phyloP scores from a whole-genome alignment of 176 grass and related monocot species.

The Ensete ventricosum region DNA sequence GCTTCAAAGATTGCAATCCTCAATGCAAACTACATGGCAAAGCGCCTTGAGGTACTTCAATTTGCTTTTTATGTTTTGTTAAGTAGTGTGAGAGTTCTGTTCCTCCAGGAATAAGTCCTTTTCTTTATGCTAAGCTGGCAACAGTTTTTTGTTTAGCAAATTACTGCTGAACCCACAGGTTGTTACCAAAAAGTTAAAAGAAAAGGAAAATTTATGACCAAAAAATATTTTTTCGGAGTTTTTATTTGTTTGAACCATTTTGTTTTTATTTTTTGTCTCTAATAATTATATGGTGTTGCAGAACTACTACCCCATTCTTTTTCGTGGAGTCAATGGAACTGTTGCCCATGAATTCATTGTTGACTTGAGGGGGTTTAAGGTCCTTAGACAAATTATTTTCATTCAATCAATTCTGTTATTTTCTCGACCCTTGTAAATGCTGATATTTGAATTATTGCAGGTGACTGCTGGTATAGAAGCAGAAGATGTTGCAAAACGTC shows the following conservation, averaged over 20 bases:
- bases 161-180: background rate
- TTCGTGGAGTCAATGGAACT: conserved; percentile 95
- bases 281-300: conserved; percentile 21
- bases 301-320: conserved; percentile 98
- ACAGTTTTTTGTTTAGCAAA: background rate
- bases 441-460: conserved; percentile 28
- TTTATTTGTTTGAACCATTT: conserved; percentile 3
- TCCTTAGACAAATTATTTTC: conserved; percentile 18
- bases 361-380: conserved; percentile 98
- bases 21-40: conserved; percentile 98
- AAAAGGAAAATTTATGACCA: background rate
- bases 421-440: conserved; percentile 1
- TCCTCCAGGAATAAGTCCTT: background rate
- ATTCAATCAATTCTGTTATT: conserved; percentile 26
- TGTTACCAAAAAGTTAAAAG: background rate
- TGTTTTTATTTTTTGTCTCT: background rate
- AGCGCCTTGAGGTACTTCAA: conserved; percentile 72
- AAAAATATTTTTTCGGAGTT: background rate
- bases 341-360: conserved; percentile 93
- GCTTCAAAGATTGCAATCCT: conserved; percentile 97
- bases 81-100: background rate
- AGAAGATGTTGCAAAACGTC: conserved; percentile 90
- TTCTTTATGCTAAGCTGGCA: background rate
- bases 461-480: conserved; percentile 82
- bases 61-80: background rate